A percentile compares a stretch with the other conserved stretches of the same genome.
phyloP scores from a whole-genome alignment of 768 basidiomycete species.

The Trametes cingulata region DNA sequence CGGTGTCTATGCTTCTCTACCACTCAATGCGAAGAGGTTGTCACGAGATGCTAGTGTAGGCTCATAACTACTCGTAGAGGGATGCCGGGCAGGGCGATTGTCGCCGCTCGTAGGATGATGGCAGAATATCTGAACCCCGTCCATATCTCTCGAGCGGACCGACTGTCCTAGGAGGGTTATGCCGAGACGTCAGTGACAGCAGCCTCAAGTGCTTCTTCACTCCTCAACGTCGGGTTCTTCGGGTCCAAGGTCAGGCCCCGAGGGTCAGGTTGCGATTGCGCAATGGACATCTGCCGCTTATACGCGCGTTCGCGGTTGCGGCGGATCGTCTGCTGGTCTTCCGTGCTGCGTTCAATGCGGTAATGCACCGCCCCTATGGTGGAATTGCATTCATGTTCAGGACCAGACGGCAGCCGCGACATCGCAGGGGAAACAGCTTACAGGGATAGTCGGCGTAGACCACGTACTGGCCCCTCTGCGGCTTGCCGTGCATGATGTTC shows the following conservation, averaged over 20 bases:
- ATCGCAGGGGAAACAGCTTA: not conserved
- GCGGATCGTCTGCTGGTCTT: slow-evolving; percentile 9
- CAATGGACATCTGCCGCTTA: slow-evolving; percentile 15
- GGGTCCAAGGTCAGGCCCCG: not conserved
- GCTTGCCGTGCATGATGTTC: slow-evolving; percentile 46
- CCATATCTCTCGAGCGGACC: too few species aligned
- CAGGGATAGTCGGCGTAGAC: slow-evolving; percentile 13
- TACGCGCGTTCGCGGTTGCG: slow-evolving; percentile 13
- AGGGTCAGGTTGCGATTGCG: not conserved
- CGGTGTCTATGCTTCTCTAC: not conserved
- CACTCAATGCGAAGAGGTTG: not conserved
- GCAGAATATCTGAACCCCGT: too few species aligned
- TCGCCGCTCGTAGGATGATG: too few species aligned
- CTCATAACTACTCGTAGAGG: not conserved
- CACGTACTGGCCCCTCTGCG: slow-evolving; percentile 33
- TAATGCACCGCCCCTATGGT: slow-evolving; percentile 23
- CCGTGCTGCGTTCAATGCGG: slow-evolving; percentile 6
- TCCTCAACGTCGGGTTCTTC: not conserved
- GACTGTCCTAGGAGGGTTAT: too few species aligned
- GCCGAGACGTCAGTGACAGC: not conserved
- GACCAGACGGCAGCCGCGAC: too few species aligned
- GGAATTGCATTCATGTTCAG: too few species aligned
- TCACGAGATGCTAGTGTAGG: not conserved
- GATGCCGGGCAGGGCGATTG: not conserved
- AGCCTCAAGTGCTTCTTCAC: not conserved